These are phyloP conservation scores for Mycena haematopus DNA, from an alignment of 768 basidiomycete species.

Conservation along the genomic window DNA sequence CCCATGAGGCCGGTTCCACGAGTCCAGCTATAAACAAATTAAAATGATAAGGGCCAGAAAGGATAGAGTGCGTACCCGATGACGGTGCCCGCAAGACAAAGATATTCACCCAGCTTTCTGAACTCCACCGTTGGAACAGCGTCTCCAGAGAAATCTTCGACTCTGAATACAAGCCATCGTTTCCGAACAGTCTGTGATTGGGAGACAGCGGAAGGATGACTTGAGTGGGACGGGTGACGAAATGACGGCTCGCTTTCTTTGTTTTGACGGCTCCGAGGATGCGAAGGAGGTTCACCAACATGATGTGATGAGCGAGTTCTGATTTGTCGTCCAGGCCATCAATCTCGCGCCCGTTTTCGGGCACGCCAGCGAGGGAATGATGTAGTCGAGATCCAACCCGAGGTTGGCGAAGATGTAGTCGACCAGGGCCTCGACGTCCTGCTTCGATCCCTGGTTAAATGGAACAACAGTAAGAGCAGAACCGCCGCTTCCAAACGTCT, in stretches of 20 bases:
- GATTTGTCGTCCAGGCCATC: slow-evolving; percentile 97
- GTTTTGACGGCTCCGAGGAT: slow-evolving; percentile 96
- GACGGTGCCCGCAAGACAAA: slow-evolving; percentile 97
- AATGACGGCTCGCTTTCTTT: slow-evolving; percentile 96
- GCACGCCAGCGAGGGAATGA: slow-evolving; percentile 96
- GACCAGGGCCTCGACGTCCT: slow-evolving; percentile 96
- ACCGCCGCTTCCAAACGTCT: slow-evolving; percentile 91
- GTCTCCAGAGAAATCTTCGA: slow-evolving; percentile 99
- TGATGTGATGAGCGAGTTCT: slow-evolving; percentile 97
- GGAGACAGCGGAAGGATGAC: slow-evolving; percentile 97
- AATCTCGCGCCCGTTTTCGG: slow-evolving; percentile 98
- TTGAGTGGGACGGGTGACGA: slow-evolving; percentile 97
- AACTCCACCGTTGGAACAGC: slow-evolving; percentile 96
- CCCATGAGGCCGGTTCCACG: slow-evolving; percentile 98
- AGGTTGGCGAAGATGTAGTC: slow-evolving; percentile 98
- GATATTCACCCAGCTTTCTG: slow-evolving; percentile 99
- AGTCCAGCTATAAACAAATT: slow-evolving; percentile 73
- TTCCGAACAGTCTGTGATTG: slow-evolving; percentile 97
- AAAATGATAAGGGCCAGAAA: slow-evolving; percentile 8
- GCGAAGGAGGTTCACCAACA: slow-evolving; percentile 96
- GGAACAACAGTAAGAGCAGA: slow-evolving; percentile 98
- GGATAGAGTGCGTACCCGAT: slow-evolving; percentile 73
- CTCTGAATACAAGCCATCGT: slow-evolving; percentile 97
- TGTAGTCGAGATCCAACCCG: slow-evolving; percentile 97
- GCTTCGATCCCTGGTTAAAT: slow-evolving; percentile 99